A percentile compares a stretch with the other conserved stretches of the same genome.
phyloP scores from a whole-genome alignment of 257 asterid genomes.

The Cruciata laevipes region DNA sequence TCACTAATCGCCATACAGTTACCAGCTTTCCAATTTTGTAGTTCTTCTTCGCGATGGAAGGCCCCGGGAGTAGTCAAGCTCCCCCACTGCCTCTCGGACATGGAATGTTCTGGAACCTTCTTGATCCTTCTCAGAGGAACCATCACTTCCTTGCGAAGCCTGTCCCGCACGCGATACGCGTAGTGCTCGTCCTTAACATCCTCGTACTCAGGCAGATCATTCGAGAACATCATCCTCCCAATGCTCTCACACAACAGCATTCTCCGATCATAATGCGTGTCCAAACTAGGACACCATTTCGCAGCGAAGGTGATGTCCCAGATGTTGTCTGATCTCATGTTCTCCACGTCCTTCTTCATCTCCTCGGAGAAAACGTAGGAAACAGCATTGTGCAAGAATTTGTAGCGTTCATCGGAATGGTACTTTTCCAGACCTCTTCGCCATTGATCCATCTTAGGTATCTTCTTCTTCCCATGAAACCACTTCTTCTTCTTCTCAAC shows the following conservation, averaged over 20 bases:
- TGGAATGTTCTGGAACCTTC: constrained; percentile 44
- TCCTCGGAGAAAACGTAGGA: constrained; percentile 31
- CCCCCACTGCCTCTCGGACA: too few relatives aligned
- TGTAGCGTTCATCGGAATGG: constrained; percentile 24
- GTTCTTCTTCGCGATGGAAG: too few relatives aligned
- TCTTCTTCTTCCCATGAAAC: too few relatives aligned
- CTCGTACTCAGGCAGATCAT: constrained; percentile 19
- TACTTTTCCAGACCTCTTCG: constrained; percentile 29
- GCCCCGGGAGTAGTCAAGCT: too few relatives aligned
- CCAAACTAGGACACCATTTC: constrained; percentile 26
- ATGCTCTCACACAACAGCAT: constrained; percentile 39
- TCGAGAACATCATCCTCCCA: constrained; percentile 38
- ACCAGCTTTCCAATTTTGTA: too few relatives aligned
- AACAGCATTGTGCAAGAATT: constrained; percentile 31
- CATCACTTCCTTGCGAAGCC: constrained; percentile 43
- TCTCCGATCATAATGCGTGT: constrained; percentile 30
- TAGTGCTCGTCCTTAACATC: constrained; percentile 31
- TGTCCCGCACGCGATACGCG: too few relatives aligned
- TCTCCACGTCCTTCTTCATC: constrained; percentile 32
- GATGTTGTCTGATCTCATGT: constrained; percentile 22
- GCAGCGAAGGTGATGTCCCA: constrained; percentile 38
- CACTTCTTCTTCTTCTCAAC: too few relatives aligned
- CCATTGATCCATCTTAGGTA: too few relatives aligned
- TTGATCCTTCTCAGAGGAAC: constrained; percentile 41
- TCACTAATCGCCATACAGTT: too few relatives aligned